Conservation (phyloP, 176 grass and related monocot species). For the Oryza coarctata region DNA sequence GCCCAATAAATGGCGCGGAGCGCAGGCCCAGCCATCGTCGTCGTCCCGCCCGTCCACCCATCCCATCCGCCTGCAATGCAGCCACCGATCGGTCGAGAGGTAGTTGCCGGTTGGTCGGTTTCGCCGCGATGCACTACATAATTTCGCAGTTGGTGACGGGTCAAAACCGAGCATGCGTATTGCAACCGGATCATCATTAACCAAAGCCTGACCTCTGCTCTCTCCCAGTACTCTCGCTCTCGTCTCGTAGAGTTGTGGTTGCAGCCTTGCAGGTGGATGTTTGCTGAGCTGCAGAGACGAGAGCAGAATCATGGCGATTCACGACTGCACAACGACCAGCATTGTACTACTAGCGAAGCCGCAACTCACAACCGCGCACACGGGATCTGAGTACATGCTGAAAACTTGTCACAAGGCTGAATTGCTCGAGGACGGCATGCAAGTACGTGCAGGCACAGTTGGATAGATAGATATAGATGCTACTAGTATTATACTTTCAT, state of each 20-base stretch:
- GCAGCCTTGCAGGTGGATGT: neutral
- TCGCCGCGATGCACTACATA: neutral
- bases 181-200: neutral
- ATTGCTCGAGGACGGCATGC: neutral
- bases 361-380: neutral
- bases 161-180: neutral
- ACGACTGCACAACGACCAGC: neutral
- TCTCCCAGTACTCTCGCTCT: neutral
- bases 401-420: too few relatives aligned
- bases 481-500: neutral
- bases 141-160: conserved; percentile 10
- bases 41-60: neutral
- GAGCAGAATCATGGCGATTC: neutral
- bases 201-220: too few relatives aligned
- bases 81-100: neutral
- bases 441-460: conserved; percentile 6
- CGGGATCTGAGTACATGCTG: neutral
- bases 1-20: neutral
- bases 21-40: neutral
- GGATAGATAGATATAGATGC: neutral
- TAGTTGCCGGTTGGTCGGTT: conserved; percentile 1
- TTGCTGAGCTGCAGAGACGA: neutral
- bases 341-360: too few relatives aligned
- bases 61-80: neutral
- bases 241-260: neutral